Base-by-base conservation (phyloP, 176 grass and related monocot genomes). In the Lolium rigidum region DNA sequence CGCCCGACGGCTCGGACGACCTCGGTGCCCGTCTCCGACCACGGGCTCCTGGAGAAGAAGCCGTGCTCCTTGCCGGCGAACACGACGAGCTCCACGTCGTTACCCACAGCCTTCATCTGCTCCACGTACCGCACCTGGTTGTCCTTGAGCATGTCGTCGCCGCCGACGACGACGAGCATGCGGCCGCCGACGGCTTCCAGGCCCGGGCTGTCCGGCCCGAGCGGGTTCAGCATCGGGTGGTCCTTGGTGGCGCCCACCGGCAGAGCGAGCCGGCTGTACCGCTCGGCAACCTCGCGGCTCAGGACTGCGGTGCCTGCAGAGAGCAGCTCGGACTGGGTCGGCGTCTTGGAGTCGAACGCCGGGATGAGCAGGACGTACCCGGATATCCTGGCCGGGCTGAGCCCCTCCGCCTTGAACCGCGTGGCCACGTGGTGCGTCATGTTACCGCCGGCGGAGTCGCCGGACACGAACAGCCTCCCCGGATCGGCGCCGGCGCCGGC, bases 351-450 rank as follows among this genome's bases (percentile, higher is more conserved):
- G 10, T 70, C 37, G 46, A 93, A 93, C 63, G 52, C 81, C 10
- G 91, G 87, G 76, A 93, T 72, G 28, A 93, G 4, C 17, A 90
- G 76, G 28, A 60, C 47, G 58, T 84, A 85, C 31, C 80, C 87
- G 18, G 80, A 61, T 38, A 78, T 52, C 38, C 47, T 85, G 5
- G 87, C 58, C 3, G 76, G 87, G 10, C 21, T 22, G 16, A 93
- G 78, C 14, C 64, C 84, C 46, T 47, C 54, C 22, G 79, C 41
- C 76, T 76, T 46, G 21, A 85, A 90, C 51, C 68, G 81, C 21
- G 82, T 35, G 5, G 91, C 88, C 80, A 93, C 67, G 77, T 90
- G 87, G 84, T 90, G 91, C 14, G 81, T 55, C 48, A 93, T 55
- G 85, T 63, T 87, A 10, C 87, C 88, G 16, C 90, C 90, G 3